Evolutionary conservation across 2,329 filamentous ascomycete species (phyloP), one percentile per base, ranked within the genome.

Genomic region (Fusarium papillatum): DNA sequence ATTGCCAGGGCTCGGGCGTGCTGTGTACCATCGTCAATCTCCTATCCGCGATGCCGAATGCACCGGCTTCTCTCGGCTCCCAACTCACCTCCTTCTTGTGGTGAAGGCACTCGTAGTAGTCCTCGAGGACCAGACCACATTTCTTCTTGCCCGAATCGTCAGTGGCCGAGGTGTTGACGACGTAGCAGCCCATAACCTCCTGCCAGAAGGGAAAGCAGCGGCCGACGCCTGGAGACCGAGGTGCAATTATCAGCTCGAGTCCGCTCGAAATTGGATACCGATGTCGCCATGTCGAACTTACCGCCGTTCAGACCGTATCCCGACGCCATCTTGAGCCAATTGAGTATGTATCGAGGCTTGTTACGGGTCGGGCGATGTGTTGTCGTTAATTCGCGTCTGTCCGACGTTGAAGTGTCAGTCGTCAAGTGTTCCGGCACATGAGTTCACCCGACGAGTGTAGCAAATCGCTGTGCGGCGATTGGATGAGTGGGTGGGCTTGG

Each of bases 181-280:
- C 95, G 86, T 99, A 99, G 92, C 97, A 99, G 81, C 95, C 95
- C 84, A 99, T 94, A 78, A 98, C 93, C 87, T 99, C 97, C 88
- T 99, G 97, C 97, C 97, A 99, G 92, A 98, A 99, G 83, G 96
- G 95, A 89, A 98, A 98, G 92, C 97, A 99, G 86, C 96, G 95
- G 80, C 88, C 88, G 74, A 90, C 89, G 81, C 90, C 90, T 92
- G 79, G 7, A 71, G 61, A 64, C 41, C 60, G 59, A 70, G 68
- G 72, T 64, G 69, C 43, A 69, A n/a, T 71, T 62, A 73, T 82
- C 68, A 83, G 80, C 60, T 63, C 70, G 31, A 70, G 55, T 36
- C 41, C 61, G 60, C 39, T 36, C 43, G 26, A 38, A 29, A 34
- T n/a, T 26, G 17, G 43, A 36, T 22, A 31, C 57, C 16, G 64